Evolutionary conservation across 1,139 yeast species (phyloP), one percentile per base, ranked within the genome.

Genomic region (Kodamaea alishanica): DNA sequence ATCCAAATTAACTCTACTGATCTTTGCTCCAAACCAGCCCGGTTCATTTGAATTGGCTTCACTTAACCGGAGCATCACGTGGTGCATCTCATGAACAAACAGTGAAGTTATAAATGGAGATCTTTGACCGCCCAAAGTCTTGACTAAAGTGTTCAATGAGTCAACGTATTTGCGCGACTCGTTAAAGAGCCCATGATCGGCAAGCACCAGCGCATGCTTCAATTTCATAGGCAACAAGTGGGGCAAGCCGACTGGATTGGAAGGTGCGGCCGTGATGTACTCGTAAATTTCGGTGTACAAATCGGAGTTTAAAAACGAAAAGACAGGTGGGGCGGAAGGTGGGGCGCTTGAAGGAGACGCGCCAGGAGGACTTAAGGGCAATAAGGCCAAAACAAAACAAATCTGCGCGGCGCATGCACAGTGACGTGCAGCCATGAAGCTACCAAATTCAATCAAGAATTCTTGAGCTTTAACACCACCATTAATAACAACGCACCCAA

Each of bases 1-100:
- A 52, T 89, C 95, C 43, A 89, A 67, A 50, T 84, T 85, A 9
- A 94, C 95, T 54, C 81, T 81, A 28, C 84, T 68, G 50, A 84
- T 72, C 67, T 76, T 80, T 29, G 77, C 63, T 23, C 81, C 73
- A 48, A 81, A 73, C 87, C 88, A 81, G 1, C 82, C 69, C 36
- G 70, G 63, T 20, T 71, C 77, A 28, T 54, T 60, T 8, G 66
- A 51, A 11, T 63, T 67, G 2, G 70, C 53, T 35, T 74, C 77
- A 5, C 77, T 60, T 15, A 77, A 47, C 51, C 84, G 61, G 31
- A 70, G 66, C 35, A 66, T 48, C 42, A 78, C 56, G 6, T 52
- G 52, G 43, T 67, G 72, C 56, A 68, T 69, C 34, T 70, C 73
- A 12, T 57, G 45, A 40, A 65, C 43, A 30, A 66, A 60, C 3